These are phyloP conservation scores for Rhytidhysteron rufulum DNA, from an alignment of 2,329 filamentous ascomycete species.

Conservation along the genomic window DNA sequence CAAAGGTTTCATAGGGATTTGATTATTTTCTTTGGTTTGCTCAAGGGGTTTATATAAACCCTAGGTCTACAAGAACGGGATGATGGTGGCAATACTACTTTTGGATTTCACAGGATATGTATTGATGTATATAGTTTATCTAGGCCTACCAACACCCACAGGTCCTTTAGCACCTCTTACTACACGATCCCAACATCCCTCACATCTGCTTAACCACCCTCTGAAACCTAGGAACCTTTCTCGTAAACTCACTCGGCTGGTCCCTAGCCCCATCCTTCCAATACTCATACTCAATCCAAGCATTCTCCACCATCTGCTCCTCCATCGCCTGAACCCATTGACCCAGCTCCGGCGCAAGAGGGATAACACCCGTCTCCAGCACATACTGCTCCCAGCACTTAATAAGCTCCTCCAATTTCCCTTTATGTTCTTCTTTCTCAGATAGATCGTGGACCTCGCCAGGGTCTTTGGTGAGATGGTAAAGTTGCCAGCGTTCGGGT, in stretches of 20 bases:
- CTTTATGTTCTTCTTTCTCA: conserved; percentile 35
- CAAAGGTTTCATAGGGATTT: too few species aligned
- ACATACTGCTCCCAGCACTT: conserved; percentile 57
- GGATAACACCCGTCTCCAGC: conserved; percentile 58
- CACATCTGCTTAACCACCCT: conserved; percentile 14
- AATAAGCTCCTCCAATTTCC: conserved; percentile 47
- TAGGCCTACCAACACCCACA: too few species aligned
- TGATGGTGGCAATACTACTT: too few species aligned
- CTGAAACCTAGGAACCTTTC: conserved; percentile 26
- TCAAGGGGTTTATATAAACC: too few species aligned
- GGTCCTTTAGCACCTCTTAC: too few species aligned
- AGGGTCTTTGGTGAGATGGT: conserved; percentile 50
- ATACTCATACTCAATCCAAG: conserved; percentile 64
- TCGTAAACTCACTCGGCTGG: conserved; percentile 30
- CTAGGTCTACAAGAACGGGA: too few species aligned
- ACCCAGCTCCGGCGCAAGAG: conserved; percentile 56
- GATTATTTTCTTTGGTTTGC: too few species aligned
- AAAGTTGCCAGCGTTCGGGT: conserved; percentile 55
- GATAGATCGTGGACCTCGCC: conserved; percentile 49
- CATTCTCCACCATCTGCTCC: conserved; percentile 62
- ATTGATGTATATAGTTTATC: too few species aligned
- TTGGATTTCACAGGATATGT: too few species aligned
- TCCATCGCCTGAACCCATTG: conserved; percentile 58
- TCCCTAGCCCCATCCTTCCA: conserved; percentile 53
- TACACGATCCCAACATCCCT: too few species aligned